Evolutionary conservation across 768 basidiomycete species (phyloP).

Genomic region (Sutorius australiensis): DNA sequence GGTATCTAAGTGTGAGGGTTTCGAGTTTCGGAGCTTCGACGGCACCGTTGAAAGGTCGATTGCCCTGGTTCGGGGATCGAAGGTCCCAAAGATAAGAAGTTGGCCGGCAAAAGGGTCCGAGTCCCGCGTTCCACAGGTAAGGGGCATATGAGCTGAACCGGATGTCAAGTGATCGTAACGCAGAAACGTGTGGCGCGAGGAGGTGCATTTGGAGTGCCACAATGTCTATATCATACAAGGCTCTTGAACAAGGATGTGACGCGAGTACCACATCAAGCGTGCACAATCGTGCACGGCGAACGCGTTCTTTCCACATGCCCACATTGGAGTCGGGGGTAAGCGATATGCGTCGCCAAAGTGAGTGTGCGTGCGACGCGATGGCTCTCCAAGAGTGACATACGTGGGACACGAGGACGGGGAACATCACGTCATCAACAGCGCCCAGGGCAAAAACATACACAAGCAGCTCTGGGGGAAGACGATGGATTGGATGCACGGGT

Average conservation of each 20-base stretch:
- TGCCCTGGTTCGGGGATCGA: slow-evolving; percentile 11
- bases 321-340: slow-evolving; percentile 41
- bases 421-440: slow-evolving; percentile 49
- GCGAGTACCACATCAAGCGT: slow-evolving; percentile 58
- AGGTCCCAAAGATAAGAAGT: slow-evolving; percentile 23
- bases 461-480: slow-evolving; percentile 62
- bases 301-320: slow-evolving; percentile 60
- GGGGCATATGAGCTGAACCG: slow-evolving; percentile 53
- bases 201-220: slow-evolving; percentile 63
- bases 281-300: slow-evolving; percentile 56
- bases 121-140: slow-evolving; percentile 64
- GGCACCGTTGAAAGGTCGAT: slow-evolving; percentile 10
- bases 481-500: slow-evolving; percentile 49
- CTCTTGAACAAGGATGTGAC: slow-evolving; percentile 28
- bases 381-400: slow-evolving; percentile 65
- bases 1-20: slow-evolving; percentile 55
- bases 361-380: slow-evolving; percentile 55
- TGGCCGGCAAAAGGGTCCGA: slow-evolving; percentile 49
- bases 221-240: slow-evolving; percentile 32
- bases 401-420: slow-evolving; percentile 63
- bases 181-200: slow-evolving; percentile 43
- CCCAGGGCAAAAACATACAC: slow-evolving; percentile 61
- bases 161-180: slow-evolving; percentile 62
- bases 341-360: slow-evolving; percentile 61
- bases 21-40: slow-evolving; percentile 45